Evolutionary conservation across 2,329 filamentous ascomycete genomes (phyloP), one percentile per base, ranked within the genome.

Genomic region (Didymella lethalis): DNA sequence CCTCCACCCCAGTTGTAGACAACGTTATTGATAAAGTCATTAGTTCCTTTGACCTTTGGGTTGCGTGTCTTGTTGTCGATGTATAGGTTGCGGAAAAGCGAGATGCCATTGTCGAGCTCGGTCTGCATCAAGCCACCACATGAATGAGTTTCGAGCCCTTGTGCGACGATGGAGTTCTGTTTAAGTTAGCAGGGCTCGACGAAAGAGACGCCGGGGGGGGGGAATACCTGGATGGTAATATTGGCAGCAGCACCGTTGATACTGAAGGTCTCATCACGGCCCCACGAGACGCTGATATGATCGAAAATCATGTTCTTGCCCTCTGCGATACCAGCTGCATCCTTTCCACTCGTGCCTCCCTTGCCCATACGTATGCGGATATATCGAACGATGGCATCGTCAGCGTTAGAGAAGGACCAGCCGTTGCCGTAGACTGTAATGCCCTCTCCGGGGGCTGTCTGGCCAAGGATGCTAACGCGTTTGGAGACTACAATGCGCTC

Each of bases 41-140:
- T 85, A 3, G 82, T 79, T 0, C 83, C 83, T 67, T 86, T 86
- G 48, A 85, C 82, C 59, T 85, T 85, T 1, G 84, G 83, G 58
- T 86, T 85, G 1, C 84, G 78, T 10, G 83, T 86, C 68, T 86
- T 85, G 63, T 84, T 85, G 61, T 85, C 83, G 54, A 85, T 82
- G 67, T 85, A 86, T 31, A 86, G 67, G 64, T 86, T 85, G 4
- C 83, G 76, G 69, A 85, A 84, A 4, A 84, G 76, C 16, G 79
- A 82, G 32, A 84, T 72, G 11, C 82, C 82, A 47, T 71, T 70
- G 8, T 80, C 80, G 25, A 82, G 74, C 38, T 66, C 61, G 1
- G 82, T 83, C 69, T 84, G 79, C 68, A 84, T 82, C 18, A 84
- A 68, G 1, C 83, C 82, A 6, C 82, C 83, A 53, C 82, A 84